Percentiles rank a stretch among this genome's conserved stretches.
Evolutionary conservation across 2,329 filamentous ascomycete genomes (phyloP).

Genomic region (Leptographium flavum): DNA sequence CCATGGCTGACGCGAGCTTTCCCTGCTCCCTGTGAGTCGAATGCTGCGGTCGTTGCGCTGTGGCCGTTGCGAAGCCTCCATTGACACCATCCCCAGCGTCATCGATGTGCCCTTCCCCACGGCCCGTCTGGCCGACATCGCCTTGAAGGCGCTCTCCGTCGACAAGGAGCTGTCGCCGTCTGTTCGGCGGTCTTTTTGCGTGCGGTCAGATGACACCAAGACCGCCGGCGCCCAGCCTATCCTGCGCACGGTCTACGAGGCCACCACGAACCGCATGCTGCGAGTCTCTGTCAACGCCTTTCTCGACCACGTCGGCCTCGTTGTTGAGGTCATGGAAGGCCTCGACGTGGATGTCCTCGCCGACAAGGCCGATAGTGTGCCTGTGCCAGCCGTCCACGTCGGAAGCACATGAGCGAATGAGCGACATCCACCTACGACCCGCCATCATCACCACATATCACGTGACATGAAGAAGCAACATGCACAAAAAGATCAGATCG

Average conservation of each 20-base stretch:
- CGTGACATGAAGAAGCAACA: too few relatives aligned
- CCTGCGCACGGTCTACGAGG: slow-evolving; percentile 63
- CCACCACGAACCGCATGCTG: slow-evolving; percentile 91
- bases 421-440: too few relatives aligned
- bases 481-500: too few relatives aligned
- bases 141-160: slow-evolving; percentile 62
- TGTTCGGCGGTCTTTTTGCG: slow-evolving; percentile 56
- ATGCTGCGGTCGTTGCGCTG: slow-evolving; percentile 6
- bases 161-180: slow-evolving; percentile 81
- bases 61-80: slow-evolving; percentile 13
- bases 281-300: slow-evolving; percentile 93
- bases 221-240: slow-evolving; percentile 23
- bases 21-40: slow-evolving; percentile 47
- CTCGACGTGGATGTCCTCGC: slow-evolving; percentile 71
- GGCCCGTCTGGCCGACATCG: slow-evolving; percentile 59
- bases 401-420: too few relatives aligned
- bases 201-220: slow-evolving; percentile 10
- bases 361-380: slow-evolving; percentile 1
- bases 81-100: slow-evolving; percentile 25
- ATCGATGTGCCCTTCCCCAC: slow-evolving; percentile 73
- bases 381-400: too few relatives aligned
- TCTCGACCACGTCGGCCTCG: slow-evolving; percentile 75
- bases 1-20: slow-evolving; percentile 33
- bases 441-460: too few relatives aligned
- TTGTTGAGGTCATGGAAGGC: slow-evolving; percentile 81